phyloP scores from a whole-genome alignment of 2,329 filamentous ascomycete genomes.

The Capronia epimyces region DNA sequence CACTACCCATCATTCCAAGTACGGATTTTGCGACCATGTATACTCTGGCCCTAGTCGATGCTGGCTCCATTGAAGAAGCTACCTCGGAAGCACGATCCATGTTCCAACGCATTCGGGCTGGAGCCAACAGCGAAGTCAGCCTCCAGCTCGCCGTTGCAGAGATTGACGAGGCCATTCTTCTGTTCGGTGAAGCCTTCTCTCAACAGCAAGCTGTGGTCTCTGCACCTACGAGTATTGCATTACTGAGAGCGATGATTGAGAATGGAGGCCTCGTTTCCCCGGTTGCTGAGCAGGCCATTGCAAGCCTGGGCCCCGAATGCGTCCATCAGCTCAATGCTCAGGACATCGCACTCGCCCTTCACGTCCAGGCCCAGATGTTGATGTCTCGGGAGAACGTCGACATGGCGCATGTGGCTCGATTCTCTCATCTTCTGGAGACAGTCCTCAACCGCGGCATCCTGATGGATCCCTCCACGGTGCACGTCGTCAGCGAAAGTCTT shows the following conservation, averaged over 20 bases:
- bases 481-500: slow-evolving; percentile 55
- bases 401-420: slow-evolving; percentile 54
- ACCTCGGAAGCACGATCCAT: slow-evolving; percentile 73
- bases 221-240: slow-evolving; percentile 52
- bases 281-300: slow-evolving; percentile 56
- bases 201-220: slow-evolving; percentile 49
- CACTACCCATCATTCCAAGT: slow-evolving; percentile 41
- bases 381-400: slow-evolving; percentile 43
- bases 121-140: slow-evolving; percentile 42
- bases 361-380: slow-evolving; percentile 52
- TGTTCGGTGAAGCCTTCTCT: slow-evolving; percentile 55
- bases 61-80: slow-evolving; percentile 76
- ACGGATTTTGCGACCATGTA: slow-evolving; percentile 79
- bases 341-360: slow-evolving; percentile 55
- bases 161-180: slow-evolving; percentile 79
- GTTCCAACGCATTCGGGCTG: slow-evolving; percentile 74
- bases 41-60: slow-evolving; percentile 77
- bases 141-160: slow-evolving; percentile 63
- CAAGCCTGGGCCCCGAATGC: slow-evolving; percentile 55
- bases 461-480: slow-evolving; percentile 52
- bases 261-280: slow-evolving; percentile 58
- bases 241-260: slow-evolving; percentile 61
- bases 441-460: slow-evolving; percentile 50
- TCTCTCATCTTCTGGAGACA: slow-evolving; percentile 57
- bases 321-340: slow-evolving; percentile 50